phyloP scores from a whole-genome alignment of 169 alveolate species.

The Cytauxzoon felis region DNA sequence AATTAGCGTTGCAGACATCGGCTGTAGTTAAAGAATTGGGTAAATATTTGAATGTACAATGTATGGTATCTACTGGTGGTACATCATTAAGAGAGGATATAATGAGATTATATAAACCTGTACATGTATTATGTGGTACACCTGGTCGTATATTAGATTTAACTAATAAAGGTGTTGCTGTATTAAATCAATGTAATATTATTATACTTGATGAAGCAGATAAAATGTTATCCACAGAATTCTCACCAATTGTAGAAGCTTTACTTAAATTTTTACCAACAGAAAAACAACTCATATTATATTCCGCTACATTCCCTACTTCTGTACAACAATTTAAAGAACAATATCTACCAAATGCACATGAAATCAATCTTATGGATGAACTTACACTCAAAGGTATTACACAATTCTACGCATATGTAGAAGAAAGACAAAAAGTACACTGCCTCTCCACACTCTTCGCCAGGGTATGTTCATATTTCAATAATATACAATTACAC shows the following conservation, averaged over 20 bases:
- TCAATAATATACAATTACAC: not conserved
- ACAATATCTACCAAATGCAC: constrained; percentile 93
- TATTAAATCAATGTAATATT: constrained; percentile 85
- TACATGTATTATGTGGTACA: constrained; percentile 98
- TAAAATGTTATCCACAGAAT: constrained; percentile 95
- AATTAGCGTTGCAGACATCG: constrained; percentile 93
- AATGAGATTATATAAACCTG: constrained; percentile 90
- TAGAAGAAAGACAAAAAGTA: constrained; percentile 96
- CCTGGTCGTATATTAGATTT: constrained; percentile 98
- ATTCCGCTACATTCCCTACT: constrained; percentile 99
- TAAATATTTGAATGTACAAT: constrained; percentile 93
- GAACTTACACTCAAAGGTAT: constrained; percentile 98
- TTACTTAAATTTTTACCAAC: constrained; percentile 89
- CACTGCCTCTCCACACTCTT: constrained; percentile 96
- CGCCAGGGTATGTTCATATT: too few relatives aligned
- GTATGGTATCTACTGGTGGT: constrained; percentile 99
- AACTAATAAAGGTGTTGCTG: constrained; percentile 91
- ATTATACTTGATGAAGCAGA: constrained; percentile 98
- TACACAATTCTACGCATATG: constrained; percentile 97
- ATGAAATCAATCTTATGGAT: constrained; percentile 96
- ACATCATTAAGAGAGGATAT: constrained; percentile 95
- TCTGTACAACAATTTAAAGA: constrained; percentile 93
- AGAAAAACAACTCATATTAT: constrained; percentile 90
- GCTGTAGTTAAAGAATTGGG: constrained; percentile 94
- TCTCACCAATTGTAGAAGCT: constrained; percentile 93